Evolutionary conservation across 164 flowering plant species (phyloP), one percentile per base, ranked within the genome.

Genomic region (Annona squamosa): DNA sequence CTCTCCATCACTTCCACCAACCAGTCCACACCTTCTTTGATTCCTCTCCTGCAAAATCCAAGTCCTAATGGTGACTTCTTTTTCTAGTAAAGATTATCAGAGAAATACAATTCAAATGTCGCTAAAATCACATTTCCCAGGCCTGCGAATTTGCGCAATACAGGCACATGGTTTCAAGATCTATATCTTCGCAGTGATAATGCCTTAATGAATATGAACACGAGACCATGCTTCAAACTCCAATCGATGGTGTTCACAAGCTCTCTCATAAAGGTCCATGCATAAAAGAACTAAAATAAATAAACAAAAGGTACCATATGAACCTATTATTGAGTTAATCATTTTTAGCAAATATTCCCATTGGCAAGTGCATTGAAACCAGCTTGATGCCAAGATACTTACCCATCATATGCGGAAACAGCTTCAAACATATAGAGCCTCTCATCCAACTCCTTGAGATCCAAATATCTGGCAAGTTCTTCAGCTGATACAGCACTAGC

Each of bases 381-480:
- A 66, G 42, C 42, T 3, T 13, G 4, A 66, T 12, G 68, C 5
- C 3, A 9, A 1, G 10, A 18, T 68, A 71, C 84, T 84, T 73
- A 94, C 99, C 99, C 99, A 74, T 94, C 96, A 83, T 81, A 85
- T 45, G 87, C 93, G 61, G 98, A 94, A 79, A 94, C 92, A 79
- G 89, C 96, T 85, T 88, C 94, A 84, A 86, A 90, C 87, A 92
- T 83, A 83, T 86, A 87, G 13, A 79, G 83, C 77, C 96, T 86
- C 83, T 92, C 97, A 74, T 94, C 97, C 83, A 94, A 80, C 81
- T 92, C 94, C 70, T 94, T 94, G 13, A 92, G 92, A 81, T 92
- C 99, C 66, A 94, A 83, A 80, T 94, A 91, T 52, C 90, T 85
- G 57, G 87, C 87, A n/a, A 94, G 81, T 84, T 94, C 99, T 73